Evolutionary conservation across 495 filamentous ascomycete genomes (phyloP), one percentile per base, ranked within the genome.

Genomic region (Penicillium longicatenatum): DNA sequence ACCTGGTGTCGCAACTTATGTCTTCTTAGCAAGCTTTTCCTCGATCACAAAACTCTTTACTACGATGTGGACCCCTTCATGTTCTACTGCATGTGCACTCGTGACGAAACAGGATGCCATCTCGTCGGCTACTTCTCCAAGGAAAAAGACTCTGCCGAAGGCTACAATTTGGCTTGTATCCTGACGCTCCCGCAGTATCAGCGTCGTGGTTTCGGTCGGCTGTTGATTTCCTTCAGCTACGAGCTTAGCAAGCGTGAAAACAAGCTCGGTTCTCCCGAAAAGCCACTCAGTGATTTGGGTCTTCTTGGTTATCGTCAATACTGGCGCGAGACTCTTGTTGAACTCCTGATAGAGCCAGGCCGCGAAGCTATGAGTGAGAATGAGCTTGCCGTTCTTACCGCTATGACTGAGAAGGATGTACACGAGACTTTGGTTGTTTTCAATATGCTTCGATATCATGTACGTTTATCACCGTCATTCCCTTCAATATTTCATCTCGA

Each of bases 21-120:
- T 72, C 80, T 98, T 0, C 80, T 98, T 6, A 91, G 85, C 56
- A 98, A 98, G 68, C 88, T 97, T 68, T 98, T 98, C 75, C 85
- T 98, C 24, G 94, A 98, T 64, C 94, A 98, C 78, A 98, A 98
- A 72, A 98, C 94, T 8, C 88, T 98, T n/a, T 98, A 97, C 81
- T 98, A 98, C 76, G 94, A 98, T 65, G 94, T 98, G 52, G 94
- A 98, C 67, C 94, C 94, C 9, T 98, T 98, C 74, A 77, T 98
- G 10, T 98, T 98, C 80, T 98, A 98, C 76, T 93, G 93, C 82
- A 98, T 98, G 94, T 89, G 86, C 51, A 89, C 85, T 14, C 85
- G 92, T 53, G 89, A 91, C 57, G 88, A 90, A 46, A 88, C 88
- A 49, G 94, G 94, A 10, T 93, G 88, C 68, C 94, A 98, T 67